These are phyloP conservation scores for Exophiala spinifera DNA, from an alignment of 2,329 filamentous ascomycete species.

Conservation along the genomic window DNA sequence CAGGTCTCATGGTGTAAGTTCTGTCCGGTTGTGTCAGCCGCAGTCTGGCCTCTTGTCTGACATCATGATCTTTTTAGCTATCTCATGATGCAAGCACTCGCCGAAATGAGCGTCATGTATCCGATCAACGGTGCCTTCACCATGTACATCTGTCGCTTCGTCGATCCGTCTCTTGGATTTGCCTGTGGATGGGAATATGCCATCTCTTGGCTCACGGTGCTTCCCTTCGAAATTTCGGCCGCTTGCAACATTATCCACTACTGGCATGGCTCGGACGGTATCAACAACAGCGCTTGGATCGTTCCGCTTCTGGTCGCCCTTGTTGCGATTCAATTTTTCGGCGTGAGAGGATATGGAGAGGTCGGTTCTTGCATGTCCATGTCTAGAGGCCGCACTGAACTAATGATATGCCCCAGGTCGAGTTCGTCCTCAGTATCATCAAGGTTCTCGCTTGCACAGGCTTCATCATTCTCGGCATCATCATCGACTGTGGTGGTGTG, in stretches of 20 bases:
- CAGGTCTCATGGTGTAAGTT: constrained; percentile 49
- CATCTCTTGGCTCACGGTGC: constrained; percentile 57
- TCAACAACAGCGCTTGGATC: constrained; percentile 34
- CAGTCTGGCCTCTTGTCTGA: constrained; percentile 35
- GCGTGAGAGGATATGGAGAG: constrained; percentile 49
- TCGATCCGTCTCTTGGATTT: constrained; percentile 56
- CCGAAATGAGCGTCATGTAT: constrained; percentile 60
- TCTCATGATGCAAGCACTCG: constrained; percentile 58
- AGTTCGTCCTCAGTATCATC: constrained; percentile 57
- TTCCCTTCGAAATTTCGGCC: constrained; percentile 50
- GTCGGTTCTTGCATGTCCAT: too few species aligned
- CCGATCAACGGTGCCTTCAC: constrained; percentile 63
- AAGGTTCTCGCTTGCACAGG: constrained; percentile 59
- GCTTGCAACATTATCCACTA: constrained; percentile 59
- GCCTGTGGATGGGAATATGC: constrained; percentile 45
- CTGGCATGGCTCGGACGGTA: constrained; percentile 46
- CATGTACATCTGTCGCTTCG: constrained; percentile 55
- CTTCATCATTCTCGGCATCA: constrained; percentile 75
- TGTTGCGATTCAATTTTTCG: constrained; percentile 44
- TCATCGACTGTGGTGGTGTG: constrained; percentile 74
- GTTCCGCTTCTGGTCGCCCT: constrained; percentile 22
- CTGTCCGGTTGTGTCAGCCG: too few species aligned
- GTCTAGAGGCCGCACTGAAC: constrained; percentile 1
- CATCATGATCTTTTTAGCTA: constrained; percentile 28
- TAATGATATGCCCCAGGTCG: constrained; percentile 41